Evolutionary conservation across 345 rosid genomes (phyloP), one percentile per base, ranked within the genome.

Genomic region (Pugionium dolabratum): DNA sequence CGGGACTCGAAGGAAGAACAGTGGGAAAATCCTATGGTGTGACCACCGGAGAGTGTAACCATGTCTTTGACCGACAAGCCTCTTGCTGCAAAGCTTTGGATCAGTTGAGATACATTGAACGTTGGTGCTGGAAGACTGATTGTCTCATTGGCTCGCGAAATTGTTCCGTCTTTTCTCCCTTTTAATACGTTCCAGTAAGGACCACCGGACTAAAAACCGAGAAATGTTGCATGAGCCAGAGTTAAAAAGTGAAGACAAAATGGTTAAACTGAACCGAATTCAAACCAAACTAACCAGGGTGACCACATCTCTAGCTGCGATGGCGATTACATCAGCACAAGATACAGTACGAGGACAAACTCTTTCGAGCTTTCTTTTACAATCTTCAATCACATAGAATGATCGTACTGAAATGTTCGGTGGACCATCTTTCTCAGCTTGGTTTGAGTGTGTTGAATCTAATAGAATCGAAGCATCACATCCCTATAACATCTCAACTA

Each of bases 381-480:
- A 90, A 11, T 83, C 87, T 57, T 91, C 90, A 9, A 86, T 82
- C 46, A 84, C 96, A 7, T 89, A 88, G 67, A 91, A 91, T 57
- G 98, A 76, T 11, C 85, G 83, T 28, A 86, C 83, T 0, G 91
- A 85, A 29, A 85, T 59, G 54, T 91, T 88, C 2, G 98, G 92
- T 60, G 90, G 94, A 9, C 90, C 91, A 59, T 84, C 92, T 75
- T 89, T 91, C 83, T 88, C 98, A 31, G 98, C 90, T 83, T 85
- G 77, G 72, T 81, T 86, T 74, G 67, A 63, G 2, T 66, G 82
- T 1, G 87, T 79, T 0, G 92, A 86, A 62, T 84, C 87, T 32
- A 86, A 77, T 81, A 89, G 62, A 64, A 89, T 66, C 0, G 98
- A 91, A 3, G 90, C 92, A 66, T 91, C 96, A 51, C 96, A 91